Percentiles rank a stretch among this genome's conserved stretches.
Evolutionary conservation across 1,284 basidiomycete species (phyloP).

Genomic region (Papiliotrema flavescens): DNA sequence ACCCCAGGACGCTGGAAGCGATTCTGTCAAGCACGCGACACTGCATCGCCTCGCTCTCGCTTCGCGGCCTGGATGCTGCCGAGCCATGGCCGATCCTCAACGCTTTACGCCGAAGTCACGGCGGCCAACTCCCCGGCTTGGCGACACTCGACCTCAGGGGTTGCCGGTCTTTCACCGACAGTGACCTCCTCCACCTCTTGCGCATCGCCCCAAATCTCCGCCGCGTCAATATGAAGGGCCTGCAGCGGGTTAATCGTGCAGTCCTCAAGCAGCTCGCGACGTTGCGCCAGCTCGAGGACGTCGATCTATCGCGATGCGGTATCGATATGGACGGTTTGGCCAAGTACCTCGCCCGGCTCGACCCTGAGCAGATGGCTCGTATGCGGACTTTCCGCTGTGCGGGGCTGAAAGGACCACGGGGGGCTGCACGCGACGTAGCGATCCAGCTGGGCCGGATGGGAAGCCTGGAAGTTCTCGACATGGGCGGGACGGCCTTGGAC

Average conservation of each 20-base stretch:
- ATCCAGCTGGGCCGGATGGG: no score
- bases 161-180: slow-evolving; percentile 62
- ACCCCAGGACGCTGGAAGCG: slow-evolving; percentile 48
- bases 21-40: no score
- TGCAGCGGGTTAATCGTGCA: slow-evolving; percentile 65
- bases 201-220: slow-evolving; percentile 61
- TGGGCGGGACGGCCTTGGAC: no score
- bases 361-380: no score
- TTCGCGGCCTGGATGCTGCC: no score
- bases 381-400: no score
- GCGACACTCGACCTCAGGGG: slow-evolving; percentile 65
- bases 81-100: slow-evolving; percentile 26
- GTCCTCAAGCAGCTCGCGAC: slow-evolving; percentile 64
- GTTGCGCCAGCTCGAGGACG: slow-evolving; percentile 44
- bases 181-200: slow-evolving; percentile 67
- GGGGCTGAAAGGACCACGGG: no score
- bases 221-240: slow-evolving; percentile 63
- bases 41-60: no score
- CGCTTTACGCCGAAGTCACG: slow-evolving; percentile 66
- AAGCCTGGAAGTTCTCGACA: slow-evolving; percentile 28
- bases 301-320: no score
- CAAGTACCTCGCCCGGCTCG: no score
- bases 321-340: no score
- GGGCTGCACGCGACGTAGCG: no score
- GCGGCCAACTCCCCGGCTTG: slow-evolving; percentile 36